Base-by-base conservation (phyloP, 768 basidiomycete genomes). In the Mycena latifolia region DNA sequence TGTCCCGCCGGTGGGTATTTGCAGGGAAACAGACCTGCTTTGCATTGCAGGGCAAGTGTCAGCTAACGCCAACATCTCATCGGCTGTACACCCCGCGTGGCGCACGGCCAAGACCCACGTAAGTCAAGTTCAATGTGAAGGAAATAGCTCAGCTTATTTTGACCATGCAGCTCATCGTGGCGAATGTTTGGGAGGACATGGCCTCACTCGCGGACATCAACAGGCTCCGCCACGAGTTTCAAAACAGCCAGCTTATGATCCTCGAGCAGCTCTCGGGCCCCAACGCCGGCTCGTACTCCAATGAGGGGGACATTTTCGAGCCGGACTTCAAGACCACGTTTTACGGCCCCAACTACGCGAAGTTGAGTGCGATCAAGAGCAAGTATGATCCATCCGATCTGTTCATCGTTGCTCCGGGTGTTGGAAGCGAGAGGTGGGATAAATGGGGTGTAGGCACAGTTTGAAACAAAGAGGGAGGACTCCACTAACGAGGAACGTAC, bases 91-190 rank as follows among this genome's bases (percentile, higher is more conserved):
- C 50, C 77, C 77, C 7, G 74, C 72, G 37, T 80, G 79, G 79
- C 69, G 79, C 57, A 72, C 69, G 2, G 79, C 79, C 1, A 78
- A 79, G 67, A 72, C 73, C 39, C 79, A 76, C 55, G 79, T 80
- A 56, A 31, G 78, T 63, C n/a, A n/a, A n/a, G n/a, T n/a, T n/a
- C n/a, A n/a, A n/a, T n/a, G n/a, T 22, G 1, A 33, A 52, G 31
- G 35, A 10, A 45, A 5, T 31, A 46, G 22, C 28, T 27, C 55
- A 18, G 27, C 39, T 55, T 41, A 35, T 11, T n/a, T 28, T 6
- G 12, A 14, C 3, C 56, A 41, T 25, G 43, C 43, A 74, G 71
- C 24, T 74, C 8, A 50, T 66, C 25, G n/a, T 71, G 15, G 65
- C 55, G 7, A 71, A 66, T 41, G 3, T 24, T 10, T 72, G 71